These are phyloP conservation scores for Vaccinium myrtillus DNA, from an alignment of 148 eudicot species.

Conservation along the genomic window DNA sequence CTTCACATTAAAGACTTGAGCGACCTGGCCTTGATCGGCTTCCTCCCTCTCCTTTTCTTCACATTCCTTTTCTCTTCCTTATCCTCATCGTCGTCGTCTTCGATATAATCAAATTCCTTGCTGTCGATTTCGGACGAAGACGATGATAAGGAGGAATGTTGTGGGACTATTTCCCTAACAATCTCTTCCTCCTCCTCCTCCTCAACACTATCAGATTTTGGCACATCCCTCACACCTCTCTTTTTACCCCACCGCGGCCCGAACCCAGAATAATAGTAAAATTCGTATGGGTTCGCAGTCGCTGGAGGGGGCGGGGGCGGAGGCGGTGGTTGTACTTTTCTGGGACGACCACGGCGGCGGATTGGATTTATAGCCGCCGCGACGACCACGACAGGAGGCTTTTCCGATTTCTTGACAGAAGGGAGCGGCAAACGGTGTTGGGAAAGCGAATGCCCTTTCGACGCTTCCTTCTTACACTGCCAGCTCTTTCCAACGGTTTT, in stretches of 20 bases:
- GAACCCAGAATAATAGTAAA: slow-evolving; percentile 72
- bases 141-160: background rate
- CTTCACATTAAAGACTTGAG: slow-evolving; percentile 49
- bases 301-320: slow-evolving; percentile 17
- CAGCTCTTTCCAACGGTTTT: slow-evolving; percentile 22
- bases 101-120: slow-evolving; percentile 21
- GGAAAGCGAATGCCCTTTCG: slow-evolving; percentile 19
- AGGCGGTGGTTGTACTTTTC: background rate
- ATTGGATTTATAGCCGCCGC: background rate
- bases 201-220: background rate
- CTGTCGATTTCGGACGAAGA: background rate
- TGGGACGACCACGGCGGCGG: slow-evolving; percentile 23
- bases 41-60: slow-evolving; percentile 30
- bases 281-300: slow-evolving; percentile 39
- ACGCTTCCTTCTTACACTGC: slow-evolving; percentile 20
- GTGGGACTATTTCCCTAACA: background rate
- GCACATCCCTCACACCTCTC: background rate
- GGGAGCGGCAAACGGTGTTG: slow-evolving; percentile 16
- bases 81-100: slow-evolving; percentile 27
- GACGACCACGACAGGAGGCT: background rate
- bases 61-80: background rate
- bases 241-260: slow-evolving; percentile 68
- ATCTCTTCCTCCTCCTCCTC: background rate
- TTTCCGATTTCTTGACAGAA: slow-evolving; percentile 18
- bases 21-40: slow-evolving; percentile 59